A percentile compares a stretch with the other conserved stretches of the same genome.
Evolutionary conservation across 345 rosid genomes (phyloP).

Genomic region (Cochlearia excelsa): DNA sequence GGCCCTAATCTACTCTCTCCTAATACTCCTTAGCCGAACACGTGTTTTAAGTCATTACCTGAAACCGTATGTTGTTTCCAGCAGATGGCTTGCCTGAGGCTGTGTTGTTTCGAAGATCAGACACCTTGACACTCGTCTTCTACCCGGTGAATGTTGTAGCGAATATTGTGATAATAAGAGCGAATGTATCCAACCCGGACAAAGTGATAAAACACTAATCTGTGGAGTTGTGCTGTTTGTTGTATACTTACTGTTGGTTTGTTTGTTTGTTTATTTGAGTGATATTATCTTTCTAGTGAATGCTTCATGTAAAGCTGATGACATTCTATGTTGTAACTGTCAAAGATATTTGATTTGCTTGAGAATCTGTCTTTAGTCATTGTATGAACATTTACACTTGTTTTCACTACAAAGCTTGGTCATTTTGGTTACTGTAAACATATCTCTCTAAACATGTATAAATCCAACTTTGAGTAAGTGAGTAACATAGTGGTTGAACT

Average conservation of each 20-base stretch:
- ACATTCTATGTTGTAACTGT: constrained; percentile 26
- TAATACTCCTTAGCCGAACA: constrained; percentile 12
- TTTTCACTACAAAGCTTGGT: background rate
- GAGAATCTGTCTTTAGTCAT: constrained; percentile 5
- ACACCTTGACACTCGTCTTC: constrained; percentile 34
- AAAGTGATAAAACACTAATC: constrained; percentile 16
- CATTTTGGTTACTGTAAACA: too few species aligned
- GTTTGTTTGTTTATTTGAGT: constrained; percentile 23
- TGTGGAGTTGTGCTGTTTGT: constrained; percentile 27
- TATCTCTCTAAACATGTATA: too few species aligned
- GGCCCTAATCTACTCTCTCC: constrained; percentile 20
- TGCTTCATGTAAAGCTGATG: constrained; percentile 35
- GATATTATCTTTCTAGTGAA: constrained; percentile 32
- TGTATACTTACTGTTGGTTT: constrained; percentile 16
- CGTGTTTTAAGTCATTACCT: constrained; percentile 30
- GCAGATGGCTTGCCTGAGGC: constrained; percentile 73
- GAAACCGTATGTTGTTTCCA: constrained; percentile 32
- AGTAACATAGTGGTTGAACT: too few species aligned
- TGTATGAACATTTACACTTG: background rate
- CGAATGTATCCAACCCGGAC: constrained; percentile 36
- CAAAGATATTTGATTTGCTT: constrained; percentile 18
- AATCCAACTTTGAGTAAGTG: too few species aligned
- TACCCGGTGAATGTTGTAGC: constrained; percentile 33
- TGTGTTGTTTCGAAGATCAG: constrained; percentile 43
- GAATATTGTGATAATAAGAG: constrained; percentile 25